phyloP scores from a whole-genome alignment of 768 basidiomycete species.

The Kwoniella dendrophila region DNA sequence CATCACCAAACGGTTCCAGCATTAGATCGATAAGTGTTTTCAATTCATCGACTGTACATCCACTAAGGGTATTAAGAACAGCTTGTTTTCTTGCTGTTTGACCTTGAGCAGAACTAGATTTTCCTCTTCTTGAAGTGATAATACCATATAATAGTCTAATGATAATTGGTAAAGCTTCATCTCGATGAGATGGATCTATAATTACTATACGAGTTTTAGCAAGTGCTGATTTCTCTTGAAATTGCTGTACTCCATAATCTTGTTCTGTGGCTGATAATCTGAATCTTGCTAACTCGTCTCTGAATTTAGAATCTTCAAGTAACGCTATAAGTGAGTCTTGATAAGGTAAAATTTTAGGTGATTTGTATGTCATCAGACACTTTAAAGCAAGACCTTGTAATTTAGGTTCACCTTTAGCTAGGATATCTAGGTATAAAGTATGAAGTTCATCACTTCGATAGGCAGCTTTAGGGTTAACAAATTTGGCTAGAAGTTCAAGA shows the following conservation, averaged over 20 bases:
- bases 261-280: slow-evolving; percentile 62
- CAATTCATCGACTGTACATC: slow-evolving; percentile 74
- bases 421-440: slow-evolving; percentile 68
- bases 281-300: slow-evolving; percentile 80
- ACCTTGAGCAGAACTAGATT: slow-evolving; percentile 63
- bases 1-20: slow-evolving; percentile 66
- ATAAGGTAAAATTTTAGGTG: slow-evolving; percentile 62
- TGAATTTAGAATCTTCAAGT: slow-evolving; percentile 81
- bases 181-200: slow-evolving; percentile 64
- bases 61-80: slow-evolving; percentile 70
- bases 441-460: slow-evolving; percentile 69
- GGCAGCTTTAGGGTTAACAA: slow-evolving; percentile 88
- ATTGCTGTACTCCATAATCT: slow-evolving; percentile 21
- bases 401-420: slow-evolving; percentile 79
- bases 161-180: slow-evolving; percentile 68
- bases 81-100: slow-evolving; percentile 70
- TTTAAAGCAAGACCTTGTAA: slow-evolving; percentile 75
- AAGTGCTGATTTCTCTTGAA: slow-evolving; percentile 20
- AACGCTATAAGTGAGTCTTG: slow-evolving; percentile 70
- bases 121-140: slow-evolving; percentile 78
- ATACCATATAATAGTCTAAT: slow-evolving; percentile 81
- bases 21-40: slow-evolving; percentile 80
- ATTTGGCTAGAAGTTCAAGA: slow-evolving; percentile 84
- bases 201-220: slow-evolving; percentile 48
- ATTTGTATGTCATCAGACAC: slow-evolving; percentile 82